phyloP scores from a whole-genome alignment of 2,329 filamentous ascomycete species.

The Nigrospora sphaerica region DNA sequence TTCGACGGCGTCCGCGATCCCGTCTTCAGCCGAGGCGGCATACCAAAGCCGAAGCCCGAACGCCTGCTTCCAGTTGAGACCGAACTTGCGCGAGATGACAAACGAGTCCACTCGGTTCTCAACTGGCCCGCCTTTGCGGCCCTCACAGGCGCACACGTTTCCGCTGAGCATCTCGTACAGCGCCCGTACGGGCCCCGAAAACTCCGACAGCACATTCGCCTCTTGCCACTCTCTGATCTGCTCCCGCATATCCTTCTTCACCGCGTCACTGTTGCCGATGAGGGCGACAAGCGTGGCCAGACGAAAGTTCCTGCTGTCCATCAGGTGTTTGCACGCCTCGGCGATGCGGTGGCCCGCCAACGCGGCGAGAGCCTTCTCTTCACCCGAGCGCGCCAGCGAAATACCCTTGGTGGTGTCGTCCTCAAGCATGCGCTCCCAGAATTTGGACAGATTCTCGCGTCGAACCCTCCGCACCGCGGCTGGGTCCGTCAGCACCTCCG shows the following conservation, averaged over 20 bases:
- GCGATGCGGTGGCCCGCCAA: conserved; percentile 72
- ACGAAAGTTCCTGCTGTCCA: conserved; percentile 70
- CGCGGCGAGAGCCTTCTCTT: conserved; percentile 78
- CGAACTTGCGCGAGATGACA: conserved; percentile 74
- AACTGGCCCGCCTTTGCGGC: conserved; percentile 61
- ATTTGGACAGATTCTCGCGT: conserved; percentile 59
- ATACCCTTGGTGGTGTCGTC: conserved; percentile 46
- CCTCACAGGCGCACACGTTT: conserved; percentile 77
- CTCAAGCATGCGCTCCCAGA: conserved; percentile 61
- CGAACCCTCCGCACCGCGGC: conserved; percentile 32
- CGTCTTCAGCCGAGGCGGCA: conserved; percentile 59
- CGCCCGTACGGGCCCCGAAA: conserved; percentile 74
- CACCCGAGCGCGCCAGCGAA: conserved; percentile 53
- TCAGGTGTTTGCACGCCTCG: conserved; percentile 74
- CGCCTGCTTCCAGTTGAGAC: conserved; percentile 85
- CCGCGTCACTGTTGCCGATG: conserved; percentile 64
- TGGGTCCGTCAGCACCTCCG: conserved; percentile 27
- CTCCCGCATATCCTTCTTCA: conserved; percentile 66
- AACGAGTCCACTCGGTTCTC: conserved; percentile 81
- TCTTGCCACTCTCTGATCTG: conserved; percentile 83
- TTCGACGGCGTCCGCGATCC: conserved; percentile 64
- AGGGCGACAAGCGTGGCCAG: conserved; percentile 80
- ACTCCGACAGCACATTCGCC: conserved; percentile 78
- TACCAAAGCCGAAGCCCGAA: conserved; percentile 93
- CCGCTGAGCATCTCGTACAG: conserved; percentile 87